Evolutionary conservation across 1,284 basidiomycete genomes (phyloP), one percentile per base, ranked within the genome.

Genomic region (Entoloma clypeatum): DNA sequence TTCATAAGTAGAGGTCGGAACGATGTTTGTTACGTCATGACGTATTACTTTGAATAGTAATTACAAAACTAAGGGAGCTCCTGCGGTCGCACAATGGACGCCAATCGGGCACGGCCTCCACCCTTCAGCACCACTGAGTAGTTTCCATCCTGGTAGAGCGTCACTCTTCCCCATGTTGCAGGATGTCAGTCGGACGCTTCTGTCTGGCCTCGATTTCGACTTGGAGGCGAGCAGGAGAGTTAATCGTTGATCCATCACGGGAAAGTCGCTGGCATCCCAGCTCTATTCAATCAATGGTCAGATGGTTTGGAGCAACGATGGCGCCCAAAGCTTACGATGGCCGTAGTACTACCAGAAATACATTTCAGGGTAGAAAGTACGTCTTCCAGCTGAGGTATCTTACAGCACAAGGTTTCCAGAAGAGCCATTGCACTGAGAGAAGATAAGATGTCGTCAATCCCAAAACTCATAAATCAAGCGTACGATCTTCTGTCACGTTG

Each of bases 41-140:
- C n/a, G n/a, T n/a, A n/a, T n/a, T n/a, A n/a, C n/a, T n/a, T n/a
- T n/a, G n/a, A n/a, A n/a, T n/a, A n/a, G n/a, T n/a, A n/a, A n/a
- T n/a, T n/a, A n/a, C n/a, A n/a, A n/a, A n/a, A n/a, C n/a, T n/a
- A n/a, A n/a, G n/a, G n/a, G n/a, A n/a, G n/a, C n/a, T n/a, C n/a
- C n/a, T n/a, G n/a, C n/a, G n/a, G 36, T 40, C 26, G 41, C 36
- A 39, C 19, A 50, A 43, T 66, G 77, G 36, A 83, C 67, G 11
- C 84, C 85, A 37, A 87, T 80, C 4, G 84, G 83, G 54, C 75
- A 79, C 3, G 77, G 68, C 48, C 62, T 68, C 85, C 84, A 86
- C 19, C 61, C 59, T 11, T 62, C 63, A 18, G 48, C 58, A 25
- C 57, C 53, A 25, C 67, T 61, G 6, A 81, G 57, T 29, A 65